Percentiles rank a stretch among this genome's conserved stretches.
Conservation (phyloP, 1,284 basidiomycete genomes). For the Ganoderma resinaceum region DNA sequence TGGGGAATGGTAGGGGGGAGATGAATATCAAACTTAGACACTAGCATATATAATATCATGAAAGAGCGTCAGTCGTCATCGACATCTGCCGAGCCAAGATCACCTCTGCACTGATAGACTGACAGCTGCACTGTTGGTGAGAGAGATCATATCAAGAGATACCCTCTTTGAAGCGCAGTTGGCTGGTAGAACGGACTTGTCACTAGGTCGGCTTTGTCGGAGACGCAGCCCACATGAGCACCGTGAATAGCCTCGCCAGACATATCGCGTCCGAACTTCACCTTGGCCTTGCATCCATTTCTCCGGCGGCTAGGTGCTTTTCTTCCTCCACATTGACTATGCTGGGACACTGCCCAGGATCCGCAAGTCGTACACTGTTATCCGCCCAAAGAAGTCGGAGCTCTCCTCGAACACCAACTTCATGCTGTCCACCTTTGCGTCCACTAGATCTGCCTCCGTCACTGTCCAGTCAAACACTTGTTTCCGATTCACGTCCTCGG, state of each 20-base stretch:
- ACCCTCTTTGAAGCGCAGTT: neutral
- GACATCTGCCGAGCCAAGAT: neutral
- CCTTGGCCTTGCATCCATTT: neutral
- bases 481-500: conserved; percentile 77
- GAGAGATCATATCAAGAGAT: neutral
- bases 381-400: conserved; percentile 80
- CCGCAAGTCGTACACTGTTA: conserved; percentile 73
- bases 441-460: conserved; percentile 19
- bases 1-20: neutral
- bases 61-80: neutral
- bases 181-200: neutral
- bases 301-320: neutral
- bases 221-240: neutral
- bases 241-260: neutral
- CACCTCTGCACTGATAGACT: neutral
- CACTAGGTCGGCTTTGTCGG: too few relatives aligned
- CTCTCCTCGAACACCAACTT: conserved; percentile 79
- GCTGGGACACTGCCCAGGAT: conserved; percentile 35
- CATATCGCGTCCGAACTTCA: neutral
- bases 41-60: neutral
- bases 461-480: conserved; percentile 65
- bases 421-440: conserved; percentile 50
- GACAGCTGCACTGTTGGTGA: neutral
- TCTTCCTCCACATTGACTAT: neutral
- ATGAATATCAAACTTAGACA: neutral